Conservation (phyloP, 2,329 filamentous ascomycete species). For the Dactylonectria estremocensis region DNA sequence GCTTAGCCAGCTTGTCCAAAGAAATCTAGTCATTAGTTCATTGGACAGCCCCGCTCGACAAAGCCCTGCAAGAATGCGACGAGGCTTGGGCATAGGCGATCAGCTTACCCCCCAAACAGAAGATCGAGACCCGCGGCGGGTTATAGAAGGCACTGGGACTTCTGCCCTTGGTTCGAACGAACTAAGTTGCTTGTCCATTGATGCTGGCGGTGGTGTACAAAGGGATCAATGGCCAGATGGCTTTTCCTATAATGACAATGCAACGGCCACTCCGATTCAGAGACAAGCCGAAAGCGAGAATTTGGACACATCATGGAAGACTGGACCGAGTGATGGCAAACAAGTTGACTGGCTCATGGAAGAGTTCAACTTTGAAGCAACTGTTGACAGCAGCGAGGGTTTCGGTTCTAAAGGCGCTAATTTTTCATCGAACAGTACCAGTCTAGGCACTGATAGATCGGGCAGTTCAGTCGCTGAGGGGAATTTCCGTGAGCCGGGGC, state of each 20-base stretch:
- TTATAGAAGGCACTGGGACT: neutral
- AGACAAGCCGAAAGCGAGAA: neutral
- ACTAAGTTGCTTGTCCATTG: neutral
- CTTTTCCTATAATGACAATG: neutral
- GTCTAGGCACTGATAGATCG: neutral
- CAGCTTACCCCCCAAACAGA: neutral
- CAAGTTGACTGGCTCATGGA: slow-evolving; percentile 33
- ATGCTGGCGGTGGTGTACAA: neutral
- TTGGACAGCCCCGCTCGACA: neutral
- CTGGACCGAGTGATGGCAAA: neutral
- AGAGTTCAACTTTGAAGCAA: slow-evolving; percentile 36
- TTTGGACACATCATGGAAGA: neutral
- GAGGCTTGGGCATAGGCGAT: neutral
- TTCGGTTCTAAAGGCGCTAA: slow-evolving; percentile 13
- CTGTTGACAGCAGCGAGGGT: slow-evolving; percentile 8
- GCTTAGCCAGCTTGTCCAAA: slow-evolving; percentile 26
- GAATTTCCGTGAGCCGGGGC: slow-evolving; percentile 16
- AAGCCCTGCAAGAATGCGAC: neutral
- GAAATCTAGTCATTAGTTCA: slow-evolving; percentile 2
- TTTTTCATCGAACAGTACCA: slow-evolving; percentile 6
- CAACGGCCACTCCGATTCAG: neutral
- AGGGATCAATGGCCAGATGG: neutral
- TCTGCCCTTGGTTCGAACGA: neutral
- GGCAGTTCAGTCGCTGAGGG: neutral
- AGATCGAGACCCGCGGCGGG: neutral